Evolutionary conservation across 2,329 filamentous ascomycete species (phyloP).

Genomic region (Trichoderma guizhouense): DNA sequence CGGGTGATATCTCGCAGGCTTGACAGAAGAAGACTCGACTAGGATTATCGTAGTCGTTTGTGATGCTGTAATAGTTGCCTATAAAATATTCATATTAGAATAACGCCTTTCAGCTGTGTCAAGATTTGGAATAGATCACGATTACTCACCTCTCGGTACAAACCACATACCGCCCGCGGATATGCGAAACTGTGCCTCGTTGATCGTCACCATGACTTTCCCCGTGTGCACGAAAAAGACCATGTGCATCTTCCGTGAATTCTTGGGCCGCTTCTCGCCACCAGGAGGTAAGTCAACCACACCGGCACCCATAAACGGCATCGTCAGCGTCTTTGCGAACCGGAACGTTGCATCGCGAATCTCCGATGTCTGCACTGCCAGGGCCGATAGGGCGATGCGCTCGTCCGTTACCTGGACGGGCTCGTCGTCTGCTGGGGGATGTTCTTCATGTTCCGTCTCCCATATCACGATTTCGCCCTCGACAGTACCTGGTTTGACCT

Average conservation of each 20-base stretch:
- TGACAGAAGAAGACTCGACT: slow-evolving; percentile 91
- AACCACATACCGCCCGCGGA: slow-evolving; percentile 88
- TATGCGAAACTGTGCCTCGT: slow-evolving; percentile 74
- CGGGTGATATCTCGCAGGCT: slow-evolving; percentile 59
- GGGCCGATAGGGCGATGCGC: slow-evolving; percentile 54
- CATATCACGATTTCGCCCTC: slow-evolving; percentile 62
- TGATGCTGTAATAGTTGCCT: slow-evolving; percentile 94
- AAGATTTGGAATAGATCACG: background rate
- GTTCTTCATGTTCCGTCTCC: slow-evolving; percentile 54
- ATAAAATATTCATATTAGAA: background rate
- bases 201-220: slow-evolving; percentile 74
- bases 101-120: background rate
- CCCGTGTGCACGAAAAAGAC: slow-evolving; percentile 88
- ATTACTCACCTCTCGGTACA: slow-evolving; percentile 80
- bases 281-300: slow-evolving; percentile 84
- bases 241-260: slow-evolving; percentile 94
- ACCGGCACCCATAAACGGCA: slow-evolving; percentile 84
- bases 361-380: slow-evolving; percentile 55
- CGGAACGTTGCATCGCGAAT: slow-evolving; percentile 69
- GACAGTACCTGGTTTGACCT: slow-evolving; percentile 62
- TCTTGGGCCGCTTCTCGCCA: slow-evolving; percentile 83
- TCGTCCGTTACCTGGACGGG: slow-evolving; percentile 52
- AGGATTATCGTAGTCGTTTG: slow-evolving; percentile 69
- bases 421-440: slow-evolving; percentile 54
- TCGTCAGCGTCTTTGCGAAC: slow-evolving; percentile 82